Percentiles rank a stretch among this genome's conserved stretches.
Evolutionary conservation across 2,329 filamentous ascomycete genomes (phyloP).

Genomic region (Rosellinia necatrix): DNA sequence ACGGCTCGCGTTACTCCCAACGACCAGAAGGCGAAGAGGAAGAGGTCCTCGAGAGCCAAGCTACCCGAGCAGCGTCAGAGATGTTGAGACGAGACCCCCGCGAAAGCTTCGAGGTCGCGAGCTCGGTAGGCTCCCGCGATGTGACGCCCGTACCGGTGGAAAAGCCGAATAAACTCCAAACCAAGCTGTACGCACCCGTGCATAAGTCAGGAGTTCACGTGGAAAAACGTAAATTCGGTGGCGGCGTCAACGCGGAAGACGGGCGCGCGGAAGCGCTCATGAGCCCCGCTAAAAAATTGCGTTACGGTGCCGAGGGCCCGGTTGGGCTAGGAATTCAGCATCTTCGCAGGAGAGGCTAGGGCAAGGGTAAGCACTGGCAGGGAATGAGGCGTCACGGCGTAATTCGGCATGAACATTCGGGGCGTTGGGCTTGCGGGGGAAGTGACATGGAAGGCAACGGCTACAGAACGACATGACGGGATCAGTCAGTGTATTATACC

Average conservation of each 20-base stretch:
- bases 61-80: conserved; percentile 75
- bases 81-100: conserved; percentile 68
- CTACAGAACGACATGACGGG: conserved; percentile 8
- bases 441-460: not conserved
- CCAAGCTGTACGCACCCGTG: conserved; percentile 54
- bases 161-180: conserved; percentile 54
- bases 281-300: conserved; percentile 58
- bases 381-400: conserved; percentile 15
- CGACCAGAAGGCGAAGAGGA: conserved; percentile 55
- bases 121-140: conserved; percentile 50
- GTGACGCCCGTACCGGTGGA: conserved; percentile 51
- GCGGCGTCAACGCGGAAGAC: conserved; percentile 38
- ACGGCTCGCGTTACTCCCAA: conserved; percentile 36
- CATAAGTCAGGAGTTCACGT: conserved; percentile 44
- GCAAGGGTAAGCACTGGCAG: not conserved
- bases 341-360: conserved; percentile 17
- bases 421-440: conserved; percentile 7
- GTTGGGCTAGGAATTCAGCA: conserved; percentile 59
- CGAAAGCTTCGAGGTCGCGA: conserved; percentile 56
- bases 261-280: conserved; percentile 43
- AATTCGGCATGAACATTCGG: conserved; percentile 20
- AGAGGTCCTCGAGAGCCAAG: conserved; percentile 73
- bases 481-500: conserved; percentile 20
- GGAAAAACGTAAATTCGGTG: conserved; percentile 59
- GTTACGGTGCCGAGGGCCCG: conserved; percentile 47